phyloP scores from a whole-genome alignment of 2,329 filamentous ascomycete genomes.

The Sphaerulina vaccinii region DNA sequence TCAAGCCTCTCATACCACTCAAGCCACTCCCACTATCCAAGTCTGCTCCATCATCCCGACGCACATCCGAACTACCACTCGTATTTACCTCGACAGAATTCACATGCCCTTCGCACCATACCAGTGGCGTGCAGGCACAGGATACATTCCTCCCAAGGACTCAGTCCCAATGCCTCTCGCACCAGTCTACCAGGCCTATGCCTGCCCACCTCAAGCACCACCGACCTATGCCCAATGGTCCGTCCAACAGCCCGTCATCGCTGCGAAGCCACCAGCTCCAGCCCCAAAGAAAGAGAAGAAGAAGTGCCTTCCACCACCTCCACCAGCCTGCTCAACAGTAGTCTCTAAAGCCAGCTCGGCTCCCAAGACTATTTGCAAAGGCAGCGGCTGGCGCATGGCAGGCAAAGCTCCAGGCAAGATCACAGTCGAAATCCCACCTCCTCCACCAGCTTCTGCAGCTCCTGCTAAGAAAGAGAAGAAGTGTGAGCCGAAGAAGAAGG shows the following conservation, averaged over 20 bases:
- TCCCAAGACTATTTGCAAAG: conserved; percentile 7
- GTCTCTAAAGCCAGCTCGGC: conserved; percentile 8
- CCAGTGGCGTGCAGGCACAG: conserved; percentile 28
- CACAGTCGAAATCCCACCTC: conserved; percentile 2
- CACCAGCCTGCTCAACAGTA: background rate
- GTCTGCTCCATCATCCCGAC: background rate
- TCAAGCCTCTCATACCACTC: no score
- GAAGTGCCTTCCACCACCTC: background rate
- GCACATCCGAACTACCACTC: background rate
- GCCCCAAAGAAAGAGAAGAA: conserved; percentile 9
- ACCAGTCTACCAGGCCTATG: background rate
- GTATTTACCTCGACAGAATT: background rate
- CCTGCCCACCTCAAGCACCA: conserved; percentile 29
- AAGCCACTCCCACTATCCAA: conserved; percentile 2
- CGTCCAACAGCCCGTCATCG: conserved; percentile 7
- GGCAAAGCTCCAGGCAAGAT: conserved; percentile 6
- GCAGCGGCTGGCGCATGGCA: conserved; percentile 6
- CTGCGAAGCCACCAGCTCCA: conserved; percentile 4
- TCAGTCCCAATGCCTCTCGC: conserved; percentile 14
- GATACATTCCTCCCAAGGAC: conserved; percentile 26
- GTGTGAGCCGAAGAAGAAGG: background rate
- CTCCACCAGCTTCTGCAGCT: background rate
- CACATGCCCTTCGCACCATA: conserved; percentile 29
- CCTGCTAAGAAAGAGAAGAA: background rate
- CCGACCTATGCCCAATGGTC: conserved; percentile 22